Base-by-base conservation (phyloP, 129 eudicot genomes). In the sunflower (Helianthus annuus) region DNA sequence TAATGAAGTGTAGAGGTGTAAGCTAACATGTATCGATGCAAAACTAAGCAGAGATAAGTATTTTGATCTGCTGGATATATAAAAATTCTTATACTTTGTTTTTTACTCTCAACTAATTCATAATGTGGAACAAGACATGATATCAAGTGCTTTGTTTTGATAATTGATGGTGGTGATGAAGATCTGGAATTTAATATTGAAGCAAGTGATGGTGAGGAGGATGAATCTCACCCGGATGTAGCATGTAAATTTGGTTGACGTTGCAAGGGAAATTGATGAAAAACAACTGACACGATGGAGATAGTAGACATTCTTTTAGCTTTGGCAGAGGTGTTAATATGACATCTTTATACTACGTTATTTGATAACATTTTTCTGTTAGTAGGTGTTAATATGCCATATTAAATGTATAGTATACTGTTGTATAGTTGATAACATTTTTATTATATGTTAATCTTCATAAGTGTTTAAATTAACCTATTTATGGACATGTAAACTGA, bases 241-340 rank as follows among this genome's bases (percentile, higher is more conserved):
- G 97, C 97, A 12, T 90, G 99, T 97, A 90, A 95, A 84, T 88
- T 88, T 95, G 99, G 90, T 95, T 38, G 97, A 95, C 88, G 84
- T 95, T 81, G 94, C 96, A 45, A 81, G 99, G 82, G 94, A 89
- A 73, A 95, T 95, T 78, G 89, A 83, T 64, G 99, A 95, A 81
- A 95, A 88, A 19, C 22, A 19, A 80, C 81, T 10, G 96, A 95
- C 75, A 88, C 97, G 22, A 79, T 95, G 88, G 96, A 95, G 75
- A 89, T 83, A 70, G 92, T 89, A 49, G 98, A 92, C 59, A 87
- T 89, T 75, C 81, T 92, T 70, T 92, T 92, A 70, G 84, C 96
- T 66, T 85, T 89, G 73, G 98, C 92, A 5, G 92, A 87, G 77
- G 91, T 89, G 22, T 19, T 19, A 19, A 19, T 19, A 19, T 19